Conservation (phyloP, 345 rosid genomes). For the Pelargonium nanum region DNA sequence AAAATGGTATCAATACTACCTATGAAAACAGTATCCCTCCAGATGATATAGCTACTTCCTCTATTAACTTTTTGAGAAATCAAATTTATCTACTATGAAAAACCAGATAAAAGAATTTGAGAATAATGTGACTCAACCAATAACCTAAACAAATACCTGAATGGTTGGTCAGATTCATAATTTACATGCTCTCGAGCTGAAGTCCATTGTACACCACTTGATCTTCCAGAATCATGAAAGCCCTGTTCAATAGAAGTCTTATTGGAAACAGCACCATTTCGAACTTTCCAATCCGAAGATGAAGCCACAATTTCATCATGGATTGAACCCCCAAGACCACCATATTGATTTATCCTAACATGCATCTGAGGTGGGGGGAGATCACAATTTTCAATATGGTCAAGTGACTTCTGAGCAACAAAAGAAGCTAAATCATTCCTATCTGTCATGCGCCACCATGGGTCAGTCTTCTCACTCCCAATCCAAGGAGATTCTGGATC, state of each 20-base stretch:
- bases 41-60: too few species aligned
- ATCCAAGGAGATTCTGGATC: conserved; percentile 61
- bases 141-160: conserved; percentile 22
- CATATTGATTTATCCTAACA: conserved; percentile 27
- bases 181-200: conserved; percentile 18
- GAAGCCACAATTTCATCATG: conserved; percentile 15
- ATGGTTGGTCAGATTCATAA: conserved; percentile 26
- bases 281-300: conserved; percentile 23
- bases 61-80: neutral
- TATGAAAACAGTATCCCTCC: neutral
- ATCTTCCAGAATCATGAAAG: conserved; percentile 1
- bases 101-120: too few species aligned
- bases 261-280: conserved; percentile 10
- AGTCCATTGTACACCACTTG: conserved; percentile 14
- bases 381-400: conserved; percentile 72
- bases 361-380: conserved; percentile 69
- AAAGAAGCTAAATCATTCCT: conserved; percentile 75
- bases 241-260: neutral
- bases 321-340: conserved; percentile 21
- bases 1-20: too few species aligned
- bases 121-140: neutral
- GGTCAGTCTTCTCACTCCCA: conserved; percentile 43
- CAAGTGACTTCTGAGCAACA: conserved; percentile 77
- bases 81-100: too few species aligned
- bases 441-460: conserved; percentile 85